Conservation (phyloP, 106 monocot genomes). For the Dioscorea alata region DNA sequence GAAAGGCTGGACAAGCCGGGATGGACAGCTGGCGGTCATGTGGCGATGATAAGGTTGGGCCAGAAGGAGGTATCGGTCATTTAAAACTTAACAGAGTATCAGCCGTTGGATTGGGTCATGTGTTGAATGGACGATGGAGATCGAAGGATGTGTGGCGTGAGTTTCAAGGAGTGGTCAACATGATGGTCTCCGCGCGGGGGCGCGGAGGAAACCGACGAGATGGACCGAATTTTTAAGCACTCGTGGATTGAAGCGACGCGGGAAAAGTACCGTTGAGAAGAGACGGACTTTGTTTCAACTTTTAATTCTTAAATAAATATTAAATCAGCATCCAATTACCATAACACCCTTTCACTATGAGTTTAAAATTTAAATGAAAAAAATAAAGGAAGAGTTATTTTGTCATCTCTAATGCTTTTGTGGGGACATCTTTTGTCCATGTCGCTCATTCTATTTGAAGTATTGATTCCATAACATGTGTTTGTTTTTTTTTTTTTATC, state of each 20-base stretch:
- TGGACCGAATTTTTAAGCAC: background rate
- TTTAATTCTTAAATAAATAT: too few species aligned
- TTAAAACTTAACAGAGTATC: background rate
- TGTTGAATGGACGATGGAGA: background rate
- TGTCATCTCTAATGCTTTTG: too few species aligned
- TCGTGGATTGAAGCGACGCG: background rate
- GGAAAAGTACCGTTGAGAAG: background rate
- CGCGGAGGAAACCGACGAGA: background rate
- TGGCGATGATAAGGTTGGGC: background rate
- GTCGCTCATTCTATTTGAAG: too few species aligned
- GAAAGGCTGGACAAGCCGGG: background rate
- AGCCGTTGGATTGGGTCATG: background rate
- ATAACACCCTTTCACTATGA: too few species aligned
- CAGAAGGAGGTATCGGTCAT: background rate
- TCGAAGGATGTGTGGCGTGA: background rate
- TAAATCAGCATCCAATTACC: too few species aligned
- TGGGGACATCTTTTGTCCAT: too few species aligned
- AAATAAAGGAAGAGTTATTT: too few species aligned
- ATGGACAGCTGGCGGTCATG: slow-evolving; percentile 2
- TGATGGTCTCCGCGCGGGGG: background rate
- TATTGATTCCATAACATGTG: too few species aligned
- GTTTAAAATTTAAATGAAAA: too few species aligned
- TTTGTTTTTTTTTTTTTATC: too few species aligned
- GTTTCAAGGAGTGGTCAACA: background rate
- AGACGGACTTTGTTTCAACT: background rate